Evolutionary conservation across 2,329 filamentous ascomycete species (phyloP), one percentile per base, ranked within the genome.

Genomic region (Calonectria henricotiae): DNA sequence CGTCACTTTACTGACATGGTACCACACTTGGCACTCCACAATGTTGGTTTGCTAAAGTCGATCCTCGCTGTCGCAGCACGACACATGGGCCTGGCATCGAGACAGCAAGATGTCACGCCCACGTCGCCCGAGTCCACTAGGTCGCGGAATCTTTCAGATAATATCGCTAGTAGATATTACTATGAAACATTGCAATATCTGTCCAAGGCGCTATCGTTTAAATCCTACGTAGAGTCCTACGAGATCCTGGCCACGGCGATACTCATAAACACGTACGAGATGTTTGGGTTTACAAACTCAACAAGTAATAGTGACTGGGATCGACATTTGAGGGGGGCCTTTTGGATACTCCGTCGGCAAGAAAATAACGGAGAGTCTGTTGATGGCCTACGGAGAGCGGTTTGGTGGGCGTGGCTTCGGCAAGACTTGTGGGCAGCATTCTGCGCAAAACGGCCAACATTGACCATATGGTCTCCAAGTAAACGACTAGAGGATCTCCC

Each of bases 401-500:
- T 58, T 11, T 58, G 51, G 51, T 58, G 51, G 51, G 51, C 35
- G 13, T 58, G 51, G 51, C 30, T 58, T 37, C 51, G 51, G 15
- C 51, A 58, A 25, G 51, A 58, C 20, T 39, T 58, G 51, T 58
- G 51, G 51, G 51, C 51, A 39, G 51, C 51, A 5, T 58, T 58
- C 20, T 58, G 51, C 11, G 35, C 20, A 25, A 58, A 58, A 23
- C 32, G 51, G 23, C 51, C 51, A 4, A 58, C 51, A 25, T 39
- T 58, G 32, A 58, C 51, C 3, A 58, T 58, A 58, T 58, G 51
- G 51, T 58, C 51, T 23, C 51, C 51, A 39, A 58, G 20, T 5
- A 39, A 39, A 58, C 51, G 35, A 3, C 9, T 58, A 6, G 51
- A 39, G 4, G 51, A 58, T 39, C 51, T 58, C 37, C 12, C 1